These are phyloP conservation scores for Leccinum ochraceum DNA, from an alignment of 768 basidiomycete species.

Conservation along the genomic window DNA sequence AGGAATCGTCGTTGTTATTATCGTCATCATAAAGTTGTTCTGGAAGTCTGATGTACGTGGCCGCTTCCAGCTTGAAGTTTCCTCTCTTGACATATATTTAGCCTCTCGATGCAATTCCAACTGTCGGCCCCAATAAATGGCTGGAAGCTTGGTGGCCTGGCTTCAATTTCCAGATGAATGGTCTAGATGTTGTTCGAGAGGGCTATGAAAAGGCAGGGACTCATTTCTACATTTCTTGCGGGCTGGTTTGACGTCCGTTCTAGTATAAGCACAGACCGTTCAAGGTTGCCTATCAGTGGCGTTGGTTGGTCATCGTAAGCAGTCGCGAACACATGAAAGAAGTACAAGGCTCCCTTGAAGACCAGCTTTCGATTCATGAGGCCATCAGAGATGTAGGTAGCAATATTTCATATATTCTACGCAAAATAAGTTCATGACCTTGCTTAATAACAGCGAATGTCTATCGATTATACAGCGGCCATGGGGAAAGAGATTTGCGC, in stretches of 20 bases:
- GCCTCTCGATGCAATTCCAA: background rate
- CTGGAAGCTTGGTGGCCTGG: slow-evolving; percentile 23
- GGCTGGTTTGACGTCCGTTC: background rate
- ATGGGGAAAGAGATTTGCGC: slow-evolving; percentile 33
- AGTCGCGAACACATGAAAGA: slow-evolving; percentile 39
- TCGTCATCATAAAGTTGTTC: background rate
- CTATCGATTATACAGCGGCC: slow-evolving; percentile 31
- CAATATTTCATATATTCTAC: background rate
- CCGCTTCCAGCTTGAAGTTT: background rate
- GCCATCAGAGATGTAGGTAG: slow-evolving; percentile 36
- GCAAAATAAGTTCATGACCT: background rate
- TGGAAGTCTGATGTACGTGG: background rate
- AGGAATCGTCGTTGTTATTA: background rate
- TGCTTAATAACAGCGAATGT: slow-evolving; percentile 36
- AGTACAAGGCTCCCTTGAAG: slow-evolving; percentile 40
- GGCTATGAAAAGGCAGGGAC: background rate
- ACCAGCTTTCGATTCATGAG: slow-evolving; percentile 36
- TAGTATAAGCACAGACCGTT: background rate
- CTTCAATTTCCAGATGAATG: background rate
- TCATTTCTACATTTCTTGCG: background rate
- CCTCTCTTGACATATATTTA: background rate
- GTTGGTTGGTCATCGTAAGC: slow-evolving; percentile 25
- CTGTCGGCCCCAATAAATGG: slow-evolving; percentile 32
- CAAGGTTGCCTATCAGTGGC: background rate
- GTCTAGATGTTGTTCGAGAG: background rate